These are phyloP conservation scores for Amorphotheca resinae DNA, from an alignment of 495 filamentous ascomycete species.

Conservation along the genomic window DNA sequence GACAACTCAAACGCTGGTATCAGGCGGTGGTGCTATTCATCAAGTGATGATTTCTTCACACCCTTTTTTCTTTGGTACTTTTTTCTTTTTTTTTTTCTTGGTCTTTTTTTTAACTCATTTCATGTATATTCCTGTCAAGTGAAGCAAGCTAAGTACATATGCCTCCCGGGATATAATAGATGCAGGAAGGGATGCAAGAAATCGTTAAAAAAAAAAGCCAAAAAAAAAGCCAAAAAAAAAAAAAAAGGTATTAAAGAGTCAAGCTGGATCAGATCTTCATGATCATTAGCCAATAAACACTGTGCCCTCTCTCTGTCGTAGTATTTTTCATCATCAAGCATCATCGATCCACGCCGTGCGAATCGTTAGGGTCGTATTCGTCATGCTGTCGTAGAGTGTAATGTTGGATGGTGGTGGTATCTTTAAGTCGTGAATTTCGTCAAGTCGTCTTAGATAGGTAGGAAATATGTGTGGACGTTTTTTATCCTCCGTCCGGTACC, in stretches of 20 bases:
- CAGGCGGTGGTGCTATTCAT: too few species aligned
- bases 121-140: not conserved
- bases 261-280: slow-evolving; percentile 11
- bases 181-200: slow-evolving; percentile 1
- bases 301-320: not conserved
- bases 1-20: too few species aligned
- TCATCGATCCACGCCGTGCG: slow-evolving; percentile 5
- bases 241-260: too few species aligned
- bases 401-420: too few species aligned
- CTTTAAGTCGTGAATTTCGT: slow-evolving; percentile 12
- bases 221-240: too few species aligned
- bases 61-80: too few species aligned
- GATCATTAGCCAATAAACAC: slow-evolving; percentile 8
- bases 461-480: not conserved
- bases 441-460: slow-evolving; percentile 1
- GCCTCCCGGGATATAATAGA: not conserved
- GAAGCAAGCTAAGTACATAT: not conserved
- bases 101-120: too few species aligned
- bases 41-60: too few species aligned
- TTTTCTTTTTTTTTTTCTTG: too few species aligned
- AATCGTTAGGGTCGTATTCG: slow-evolving; percentile 7
- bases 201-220: not conserved
- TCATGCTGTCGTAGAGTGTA: not conserved
- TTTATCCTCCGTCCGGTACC: not conserved
- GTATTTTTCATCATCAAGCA: not conserved